Conservation (phyloP, 1,284 basidiomycete species). For the Boletus semigastroideus region DNA sequence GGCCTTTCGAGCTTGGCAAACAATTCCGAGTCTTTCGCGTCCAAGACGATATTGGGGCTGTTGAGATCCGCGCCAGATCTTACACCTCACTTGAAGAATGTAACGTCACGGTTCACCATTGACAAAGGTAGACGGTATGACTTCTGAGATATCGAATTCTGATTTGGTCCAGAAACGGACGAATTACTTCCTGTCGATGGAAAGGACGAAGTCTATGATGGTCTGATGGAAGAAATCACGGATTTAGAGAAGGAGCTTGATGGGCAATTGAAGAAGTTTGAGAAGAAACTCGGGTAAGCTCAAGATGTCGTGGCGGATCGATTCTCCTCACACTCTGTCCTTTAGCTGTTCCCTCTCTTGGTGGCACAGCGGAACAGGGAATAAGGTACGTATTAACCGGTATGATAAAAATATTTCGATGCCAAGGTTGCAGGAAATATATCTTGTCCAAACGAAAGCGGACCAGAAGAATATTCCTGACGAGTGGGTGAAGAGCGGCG, state of each 20-base stretch:
- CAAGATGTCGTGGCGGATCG: conserved; percentile 8
- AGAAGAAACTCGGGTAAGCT: conserved; percentile 57
- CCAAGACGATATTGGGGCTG: conserved; percentile 71
- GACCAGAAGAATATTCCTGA: conserved; percentile 67
- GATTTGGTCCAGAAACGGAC: conserved; percentile 47
- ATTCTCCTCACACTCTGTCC: conserved; percentile 5
- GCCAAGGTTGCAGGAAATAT: conserved; percentile 69
- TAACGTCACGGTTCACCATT: conserved; percentile 66
- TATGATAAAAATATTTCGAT: conserved; percentile 3
- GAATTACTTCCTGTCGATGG: conserved; percentile 75
- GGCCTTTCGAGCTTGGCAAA: conserved; percentile 66
- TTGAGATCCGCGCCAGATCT: conserved; percentile 83
- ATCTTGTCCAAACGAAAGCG: conserved; percentile 74
- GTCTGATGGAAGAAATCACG: conserved; percentile 66
- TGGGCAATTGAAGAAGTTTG: conserved; percentile 57
- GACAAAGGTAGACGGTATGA: conserved; percentile 55
- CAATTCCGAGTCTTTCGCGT: conserved; percentile 71
- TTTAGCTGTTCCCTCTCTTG: conserved; percentile 58
- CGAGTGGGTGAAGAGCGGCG: conserved; percentile 82
- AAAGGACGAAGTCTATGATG: conserved; percentile 84
- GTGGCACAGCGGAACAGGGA: conserved; percentile 85
- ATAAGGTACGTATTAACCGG: conserved; percentile 52
- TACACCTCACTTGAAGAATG: conserved; percentile 62
- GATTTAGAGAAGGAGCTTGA: conserved; percentile 73
- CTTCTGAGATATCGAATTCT: conserved; percentile 11